Evolutionary conservation across 179 eudicot genomes (phyloP), one percentile per base, ranked within the genome.

Genomic region (Silene coronaria): DNA sequence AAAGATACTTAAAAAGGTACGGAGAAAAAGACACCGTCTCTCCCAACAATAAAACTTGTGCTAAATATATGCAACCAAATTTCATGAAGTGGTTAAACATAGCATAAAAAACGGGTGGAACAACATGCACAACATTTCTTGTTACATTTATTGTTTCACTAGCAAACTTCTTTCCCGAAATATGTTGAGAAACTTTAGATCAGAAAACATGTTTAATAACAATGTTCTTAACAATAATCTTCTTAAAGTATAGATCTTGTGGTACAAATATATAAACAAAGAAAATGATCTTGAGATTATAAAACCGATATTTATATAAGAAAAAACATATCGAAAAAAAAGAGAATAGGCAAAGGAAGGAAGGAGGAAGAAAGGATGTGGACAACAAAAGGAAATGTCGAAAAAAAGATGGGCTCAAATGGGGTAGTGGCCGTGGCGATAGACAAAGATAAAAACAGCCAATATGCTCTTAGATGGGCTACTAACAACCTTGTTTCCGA

Each of bases 341-440:
- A 3, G 2, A 1, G 32, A 70, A 66, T 0, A 32, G 14, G 13
- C 16, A n/a, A 30, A 69, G 72, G 34, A 87, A 28, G 32, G 32
- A 28, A 28, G 32, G 3, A 28, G 3, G 32, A 28, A 28, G 32
- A 28, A 28, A 28, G 32, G 3, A 28, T 28, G 32, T 28, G 2
- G 2, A 10, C 48, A 42, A 2, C 81, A 14, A 84, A 82, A 83
- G 79, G 77, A 48, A 36, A 28, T 53, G 75, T 45, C 16, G 79
- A 67, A n/a, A 85, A 74, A 75, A 83, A 75, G 60, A 65, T 26
- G 9, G 82, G 82, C 0, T 78, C 86, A 57, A 86, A 84, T 73
- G 93, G 92, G 19, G 82, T 91, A 76, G 93, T 93, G 38, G 98
- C 97, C 0, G 91, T 93, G 17, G 96, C 97, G 12, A 87, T 92